phyloP scores from a whole-genome alignment of 1,284 basidiomycete species.

The Inonotus hispidus region DNA sequence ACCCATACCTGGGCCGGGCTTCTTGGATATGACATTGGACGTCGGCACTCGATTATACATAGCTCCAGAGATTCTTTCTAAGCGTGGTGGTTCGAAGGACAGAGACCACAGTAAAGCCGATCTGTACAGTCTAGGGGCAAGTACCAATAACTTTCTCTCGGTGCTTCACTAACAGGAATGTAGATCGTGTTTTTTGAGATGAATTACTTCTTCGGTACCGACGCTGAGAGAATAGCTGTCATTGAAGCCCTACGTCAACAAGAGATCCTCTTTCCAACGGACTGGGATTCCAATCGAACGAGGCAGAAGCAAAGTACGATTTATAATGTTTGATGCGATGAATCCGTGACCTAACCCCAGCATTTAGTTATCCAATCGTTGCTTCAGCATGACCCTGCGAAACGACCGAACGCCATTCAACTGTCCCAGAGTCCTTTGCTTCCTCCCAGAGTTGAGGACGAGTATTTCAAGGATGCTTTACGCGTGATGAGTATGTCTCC shows the following conservation, averaged over 20 bases:
- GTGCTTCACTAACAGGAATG: slow-evolving; percentile 2
- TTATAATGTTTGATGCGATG: background rate
- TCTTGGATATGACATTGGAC: slow-evolving; percentile 38
- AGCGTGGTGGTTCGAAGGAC: slow-evolving; percentile 54
- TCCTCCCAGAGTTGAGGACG: slow-evolving; percentile 73
- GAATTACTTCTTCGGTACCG: slow-evolving; percentile 87
- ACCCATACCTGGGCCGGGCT: slow-evolving; percentile 22
- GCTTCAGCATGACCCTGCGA: slow-evolving; percentile 79
- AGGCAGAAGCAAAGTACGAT: slow-evolving; percentile 63
- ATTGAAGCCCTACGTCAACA: slow-evolving; percentile 74
- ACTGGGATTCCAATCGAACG: slow-evolving; percentile 64
- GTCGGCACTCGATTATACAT: slow-evolving; percentile 93
- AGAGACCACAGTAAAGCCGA: slow-evolving; percentile 79
- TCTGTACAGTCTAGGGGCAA: slow-evolving; percentile 88
- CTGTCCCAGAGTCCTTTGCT: slow-evolving; percentile 78
- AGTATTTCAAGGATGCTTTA: slow-evolving; percentile 78
- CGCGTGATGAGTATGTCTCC: slow-evolving; percentile 61
- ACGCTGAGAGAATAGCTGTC: slow-evolving; percentile 80
- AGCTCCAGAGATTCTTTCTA: slow-evolving; percentile 79
- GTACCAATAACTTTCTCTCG: slow-evolving; percentile 23
- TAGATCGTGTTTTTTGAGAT: slow-evolving; percentile 98
- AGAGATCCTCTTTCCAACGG: slow-evolving; percentile 66
- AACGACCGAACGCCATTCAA: slow-evolving; percentile 80
- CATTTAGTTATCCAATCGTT: slow-evolving; percentile 71
- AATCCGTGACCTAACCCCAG: background rate